Conservation (phyloP, 2,329 filamentous ascomycete species). For the Cadophora malorum region DNA sequence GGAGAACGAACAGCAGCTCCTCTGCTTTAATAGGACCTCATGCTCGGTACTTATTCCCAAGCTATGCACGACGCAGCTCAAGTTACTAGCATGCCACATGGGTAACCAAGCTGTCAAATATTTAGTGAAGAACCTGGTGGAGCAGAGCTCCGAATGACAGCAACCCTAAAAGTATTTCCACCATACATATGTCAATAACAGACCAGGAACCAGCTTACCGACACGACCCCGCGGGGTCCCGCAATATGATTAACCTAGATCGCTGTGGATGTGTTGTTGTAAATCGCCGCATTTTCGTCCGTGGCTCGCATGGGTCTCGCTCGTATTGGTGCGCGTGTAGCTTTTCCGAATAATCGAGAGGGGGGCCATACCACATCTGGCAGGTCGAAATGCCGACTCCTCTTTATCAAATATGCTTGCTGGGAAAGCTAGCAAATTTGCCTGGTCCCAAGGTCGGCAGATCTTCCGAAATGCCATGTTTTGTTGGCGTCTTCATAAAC, state of each 20-base stretch:
- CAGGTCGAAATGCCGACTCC: conserved; percentile 8
- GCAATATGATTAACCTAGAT: conserved; percentile 2
- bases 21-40: neutral
- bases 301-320: neutral
- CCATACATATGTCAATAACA: conserved; percentile 16
- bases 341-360: neutral
- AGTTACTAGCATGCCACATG: neutral
- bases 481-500: neutral
- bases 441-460: neutral
- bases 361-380: conserved; percentile 1
- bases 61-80: conserved; percentile 1
- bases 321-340: conserved; percentile 9
- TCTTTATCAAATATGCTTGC: neutral
- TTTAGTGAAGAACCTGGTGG: neutral
- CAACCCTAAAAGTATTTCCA: conserved; percentile 21
- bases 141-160: conserved; percentile 4
- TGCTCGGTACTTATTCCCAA: neutral
- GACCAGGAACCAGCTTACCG: neutral
- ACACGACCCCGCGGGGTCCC: conserved; percentile 14
- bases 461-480: neutral
- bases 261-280: neutral
- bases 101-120: neutral
- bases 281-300: conserved; percentile 9
- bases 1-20: neutral
- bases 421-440: neutral